phyloP scores from a whole-genome alignment of 345 rosid species.

The Rhodomyrtus tomentosa region DNA sequence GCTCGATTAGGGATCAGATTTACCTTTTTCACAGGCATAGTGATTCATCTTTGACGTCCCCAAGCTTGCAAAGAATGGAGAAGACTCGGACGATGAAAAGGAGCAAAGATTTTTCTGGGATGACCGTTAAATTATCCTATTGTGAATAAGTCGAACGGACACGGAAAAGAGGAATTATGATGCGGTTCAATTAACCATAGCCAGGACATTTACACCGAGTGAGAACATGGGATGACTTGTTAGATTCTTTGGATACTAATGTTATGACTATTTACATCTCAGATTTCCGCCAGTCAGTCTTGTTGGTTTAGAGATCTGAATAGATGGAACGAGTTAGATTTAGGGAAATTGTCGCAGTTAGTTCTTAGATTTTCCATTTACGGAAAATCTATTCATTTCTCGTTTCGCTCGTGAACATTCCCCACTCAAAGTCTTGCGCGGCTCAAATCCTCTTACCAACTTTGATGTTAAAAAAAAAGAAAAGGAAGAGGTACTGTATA shows the following conservation, averaged over 20 bases:
- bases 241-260: too few relatives aligned
- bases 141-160: fast-evolving
- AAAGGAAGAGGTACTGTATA: conserved; percentile 84
- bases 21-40: neutral
- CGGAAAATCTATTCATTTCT: neutral
- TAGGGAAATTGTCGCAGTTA: neutral
- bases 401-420: neutral
- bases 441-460: neutral
- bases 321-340: too few relatives aligned
- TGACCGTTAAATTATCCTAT: neutral
- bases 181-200: neutral
- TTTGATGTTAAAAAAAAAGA: neutral
- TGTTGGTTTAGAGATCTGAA: too few relatives aligned
- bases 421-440: too few relatives aligned
- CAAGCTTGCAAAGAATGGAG: neutral
- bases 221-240: too few relatives aligned
- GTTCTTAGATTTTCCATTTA: neutral
- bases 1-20: neutral
- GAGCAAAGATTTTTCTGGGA: neutral
- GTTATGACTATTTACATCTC: too few relatives aligned
- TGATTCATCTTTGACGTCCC: neutral
- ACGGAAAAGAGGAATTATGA: neutral
- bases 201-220: too few relatives aligned
- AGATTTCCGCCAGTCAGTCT: too few relatives aligned
- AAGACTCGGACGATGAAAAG: neutral